Evolutionary conservation across 495 filamentous ascomycete species (phyloP).

Genomic region (Apiosordaria backusii): DNA sequence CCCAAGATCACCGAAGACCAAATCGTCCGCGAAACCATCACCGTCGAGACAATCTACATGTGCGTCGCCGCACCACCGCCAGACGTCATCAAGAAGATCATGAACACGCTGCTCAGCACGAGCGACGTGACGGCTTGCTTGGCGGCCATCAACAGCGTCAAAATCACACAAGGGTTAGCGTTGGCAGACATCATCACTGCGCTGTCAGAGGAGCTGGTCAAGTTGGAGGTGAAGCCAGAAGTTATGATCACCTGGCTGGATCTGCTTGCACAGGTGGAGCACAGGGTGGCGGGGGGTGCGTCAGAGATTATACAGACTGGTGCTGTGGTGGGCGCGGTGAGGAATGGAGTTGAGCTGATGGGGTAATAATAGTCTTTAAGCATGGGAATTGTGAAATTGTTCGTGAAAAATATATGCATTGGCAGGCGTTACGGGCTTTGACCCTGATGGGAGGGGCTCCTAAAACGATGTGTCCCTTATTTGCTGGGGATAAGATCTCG

Average conservation of each 20-base stretch:
- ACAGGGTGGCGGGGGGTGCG: constrained; percentile 81
- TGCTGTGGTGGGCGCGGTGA: constrained; percentile 82
- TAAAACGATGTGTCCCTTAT: too few species aligned
- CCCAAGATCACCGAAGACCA: constrained; percentile 56
- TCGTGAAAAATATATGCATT: background rate
- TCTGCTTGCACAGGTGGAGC: constrained; percentile 88
- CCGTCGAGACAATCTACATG: constrained; percentile 88
- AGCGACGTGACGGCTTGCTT: constrained; percentile 84
- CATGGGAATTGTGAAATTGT: background rate
- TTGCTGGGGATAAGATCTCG: too few species aligned
- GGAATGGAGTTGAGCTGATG: constrained; percentile 77
- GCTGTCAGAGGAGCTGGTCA: constrained; percentile 73
- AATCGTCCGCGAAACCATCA: constrained; percentile 77
- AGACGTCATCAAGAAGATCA: constrained; percentile 78
- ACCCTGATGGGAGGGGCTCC: too few species aligned
- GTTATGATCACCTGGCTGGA: constrained; percentile 90
- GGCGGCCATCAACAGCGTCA: constrained; percentile 79
- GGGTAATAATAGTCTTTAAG: constrained; percentile 18
- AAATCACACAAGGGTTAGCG: constrained; percentile 81
- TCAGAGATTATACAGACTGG: constrained; percentile 90
- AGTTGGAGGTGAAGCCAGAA: constrained; percentile 79
- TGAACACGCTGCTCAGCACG: constrained; percentile 74
- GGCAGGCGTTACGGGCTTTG: background rate
- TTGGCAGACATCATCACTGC: constrained; percentile 90
- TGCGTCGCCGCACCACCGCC: constrained; percentile 96